These are phyloP conservation scores for Gillenia trifoliata DNA, from an alignment of 306 rosid species.

Conservation along the genomic window DNA sequence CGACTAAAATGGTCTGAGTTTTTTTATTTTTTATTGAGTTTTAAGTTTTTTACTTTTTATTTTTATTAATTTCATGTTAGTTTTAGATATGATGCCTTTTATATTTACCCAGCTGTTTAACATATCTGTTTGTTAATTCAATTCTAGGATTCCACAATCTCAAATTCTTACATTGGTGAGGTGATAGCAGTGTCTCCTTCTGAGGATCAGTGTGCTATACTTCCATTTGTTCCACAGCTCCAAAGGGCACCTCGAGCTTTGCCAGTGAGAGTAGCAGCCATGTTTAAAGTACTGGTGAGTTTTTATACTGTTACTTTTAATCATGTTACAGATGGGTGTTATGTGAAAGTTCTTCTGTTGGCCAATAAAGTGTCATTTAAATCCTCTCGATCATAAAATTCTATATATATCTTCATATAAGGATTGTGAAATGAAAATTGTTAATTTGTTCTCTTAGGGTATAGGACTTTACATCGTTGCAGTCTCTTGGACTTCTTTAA, in stretches of 20 bases:
- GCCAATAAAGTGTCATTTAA: not conserved
- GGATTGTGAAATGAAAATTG: not conserved
- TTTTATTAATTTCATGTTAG: slow-evolving; percentile 4
- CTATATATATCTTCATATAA: not conserved
- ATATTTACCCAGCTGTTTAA: slow-evolving; percentile 8
- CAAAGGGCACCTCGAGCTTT: slow-evolving; percentile 50
- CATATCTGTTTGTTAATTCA: slow-evolving; percentile 4
- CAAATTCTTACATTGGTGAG: slow-evolving; percentile 58
- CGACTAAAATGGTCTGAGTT: slow-evolving; percentile 50
- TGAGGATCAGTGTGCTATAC: slow-evolving; percentile 29
- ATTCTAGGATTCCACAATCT: slow-evolving; percentile 63
- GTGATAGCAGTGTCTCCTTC: slow-evolving; percentile 67
- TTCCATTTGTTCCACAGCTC: slow-evolving; percentile 65
- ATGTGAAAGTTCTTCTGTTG: not conserved
- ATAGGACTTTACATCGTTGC: not conserved
- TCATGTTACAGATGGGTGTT: not conserved
- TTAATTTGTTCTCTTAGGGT: not conserved
- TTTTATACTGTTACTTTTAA: slow-evolving; percentile 2
- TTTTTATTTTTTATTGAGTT: not conserved
- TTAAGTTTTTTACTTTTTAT: too few species aligned
- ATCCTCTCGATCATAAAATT: not conserved
- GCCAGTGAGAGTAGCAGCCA: slow-evolving; percentile 76
- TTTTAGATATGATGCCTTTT: not conserved
- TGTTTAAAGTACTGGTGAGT: slow-evolving; percentile 89
- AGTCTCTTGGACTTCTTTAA: not conserved